Conservation (phyloP, 306 rosid genomes). For the Carpinus fangiana region DNA sequence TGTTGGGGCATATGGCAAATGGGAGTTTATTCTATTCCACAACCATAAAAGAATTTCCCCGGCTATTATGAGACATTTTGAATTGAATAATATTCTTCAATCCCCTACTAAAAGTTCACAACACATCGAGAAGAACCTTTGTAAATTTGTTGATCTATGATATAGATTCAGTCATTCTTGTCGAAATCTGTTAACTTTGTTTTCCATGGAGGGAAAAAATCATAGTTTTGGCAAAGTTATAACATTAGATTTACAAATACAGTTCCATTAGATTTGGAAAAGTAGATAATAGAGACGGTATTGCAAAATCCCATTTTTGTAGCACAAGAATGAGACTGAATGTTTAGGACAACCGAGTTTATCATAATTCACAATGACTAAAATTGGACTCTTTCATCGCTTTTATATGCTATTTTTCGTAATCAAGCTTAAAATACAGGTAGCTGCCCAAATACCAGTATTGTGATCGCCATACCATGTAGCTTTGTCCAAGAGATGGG, state of each 20-base stretch:
- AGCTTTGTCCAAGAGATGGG: not conserved
- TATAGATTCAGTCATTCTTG: not conserved
- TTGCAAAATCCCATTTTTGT: not conserved
- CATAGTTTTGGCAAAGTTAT: not conserved
- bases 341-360: not conserved
- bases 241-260: not conserved
- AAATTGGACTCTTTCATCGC: not conserved
- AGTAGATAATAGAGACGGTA: not conserved
- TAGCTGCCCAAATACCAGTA: not conserved
- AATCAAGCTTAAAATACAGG: not conserved
- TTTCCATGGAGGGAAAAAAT: not conserved
- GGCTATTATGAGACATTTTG: not conserved
- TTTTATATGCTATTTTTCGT: not conserved
- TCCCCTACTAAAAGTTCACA: not conserved
- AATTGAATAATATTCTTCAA: not conserved
- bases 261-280: not conserved
- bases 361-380: not conserved
- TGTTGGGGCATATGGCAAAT: too few relatives aligned
- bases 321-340: slow-evolving; percentile 5
- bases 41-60: not conserved
- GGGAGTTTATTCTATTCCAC: not conserved
- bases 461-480: not conserved
- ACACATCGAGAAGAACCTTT: not conserved
- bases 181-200: not conserved
- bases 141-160: not conserved